These are phyloP conservation scores for Mycena citricolor DNA, from an alignment of 1,284 basidiomycete genomes.

Conservation along the genomic window DNA sequence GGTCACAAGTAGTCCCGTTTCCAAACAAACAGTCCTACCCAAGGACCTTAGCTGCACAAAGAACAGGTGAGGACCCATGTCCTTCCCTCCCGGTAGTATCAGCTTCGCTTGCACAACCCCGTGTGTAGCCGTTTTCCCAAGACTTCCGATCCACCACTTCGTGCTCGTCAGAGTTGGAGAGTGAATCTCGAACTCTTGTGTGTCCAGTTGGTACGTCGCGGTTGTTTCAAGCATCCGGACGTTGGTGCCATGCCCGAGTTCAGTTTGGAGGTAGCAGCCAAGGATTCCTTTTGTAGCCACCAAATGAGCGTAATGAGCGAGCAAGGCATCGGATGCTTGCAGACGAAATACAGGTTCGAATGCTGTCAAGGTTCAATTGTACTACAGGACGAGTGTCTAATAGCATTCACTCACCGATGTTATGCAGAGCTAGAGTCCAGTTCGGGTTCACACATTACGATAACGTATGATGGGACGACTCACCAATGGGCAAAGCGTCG, in stretches of 20 bases:
- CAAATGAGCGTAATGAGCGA: slow-evolving; percentile 49
- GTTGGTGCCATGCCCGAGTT: slow-evolving; percentile 78
- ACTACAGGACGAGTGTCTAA: neutral
- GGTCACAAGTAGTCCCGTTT: too few relatives aligned
- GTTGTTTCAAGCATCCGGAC: slow-evolving; percentile 74
- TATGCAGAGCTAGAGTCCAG: slow-evolving; percentile 36
- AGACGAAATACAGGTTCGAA: slow-evolving; percentile 67
- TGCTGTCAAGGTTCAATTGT: slow-evolving; percentile 38
- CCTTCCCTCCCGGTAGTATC: slow-evolving; percentile 60
- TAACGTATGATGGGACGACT: slow-evolving; percentile 24
- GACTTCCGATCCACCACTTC: slow-evolving; percentile 83
- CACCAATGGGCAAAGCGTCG: slow-evolving; percentile 48
- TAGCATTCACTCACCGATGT: slow-evolving; percentile 44
- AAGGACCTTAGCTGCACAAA: slow-evolving; percentile 67
- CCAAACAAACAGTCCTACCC: slow-evolving; percentile 35
- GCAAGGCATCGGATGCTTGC: slow-evolving; percentile 53
- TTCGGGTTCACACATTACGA: neutral
- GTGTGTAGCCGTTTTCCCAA: slow-evolving; percentile 76
- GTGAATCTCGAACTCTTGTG: slow-evolving; percentile 72
- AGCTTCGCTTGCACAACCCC: slow-evolving; percentile 79
- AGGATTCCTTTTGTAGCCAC: slow-evolving; percentile 58
- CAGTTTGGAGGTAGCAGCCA: slow-evolving; percentile 74
- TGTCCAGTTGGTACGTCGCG: slow-evolving; percentile 70
- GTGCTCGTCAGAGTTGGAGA: slow-evolving; percentile 75
- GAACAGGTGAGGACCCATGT: slow-evolving; percentile 78